Evolutionary conservation across 2,329 filamentous ascomycete species (phyloP), one percentile per base, ranked within the genome.

Genomic region (Fusarium ramigenum): DNA sequence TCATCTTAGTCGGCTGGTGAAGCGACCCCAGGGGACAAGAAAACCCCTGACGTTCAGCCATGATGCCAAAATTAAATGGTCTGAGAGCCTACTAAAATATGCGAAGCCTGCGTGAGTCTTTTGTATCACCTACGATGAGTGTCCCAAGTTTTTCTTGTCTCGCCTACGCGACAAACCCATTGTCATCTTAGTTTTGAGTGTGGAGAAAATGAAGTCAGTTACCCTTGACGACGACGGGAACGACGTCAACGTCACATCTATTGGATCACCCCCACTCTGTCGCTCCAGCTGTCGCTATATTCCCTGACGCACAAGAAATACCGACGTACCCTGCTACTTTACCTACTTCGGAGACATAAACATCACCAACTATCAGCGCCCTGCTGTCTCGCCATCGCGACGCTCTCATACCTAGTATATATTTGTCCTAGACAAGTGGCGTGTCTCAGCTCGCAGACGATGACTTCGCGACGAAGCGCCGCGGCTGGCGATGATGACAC

Each of bases 381-480:
- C 28, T 47, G n/a, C 30, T 56, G 46, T 60, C 47, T 44, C 61
- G 59, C 23, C 54, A 59, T 63, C 72, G 60, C 60, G 61, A 64
- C 53, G 23, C 32, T 44, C 28, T 63, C 42, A 63, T 63, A 34
- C 19, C 23, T 47, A 19, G 53, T 54, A 32, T 54, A 28, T 21
- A 36, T 44, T 42, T 59, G 46, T 28, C 39, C 44, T 23, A 63
- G 57, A 64, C 52, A 54, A 46, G 67, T 70, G 44, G 72, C 39
- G 49, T 49, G 53, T 62, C 49, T 67, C 28, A 58, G 54, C 39
- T 32, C 40, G 19, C 36, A 30, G 43, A 71, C 53, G 59, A 77
- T 77, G 73, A 64, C 77, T 30, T 75, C 70, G 65, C 74, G 78
- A 76, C 75, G 75, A 73, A 61, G 52, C 50, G 54, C 61, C 66